phyloP scores from a whole-genome alignment of 441 rosid genomes.

The Populus trichocarpa region DNA sequence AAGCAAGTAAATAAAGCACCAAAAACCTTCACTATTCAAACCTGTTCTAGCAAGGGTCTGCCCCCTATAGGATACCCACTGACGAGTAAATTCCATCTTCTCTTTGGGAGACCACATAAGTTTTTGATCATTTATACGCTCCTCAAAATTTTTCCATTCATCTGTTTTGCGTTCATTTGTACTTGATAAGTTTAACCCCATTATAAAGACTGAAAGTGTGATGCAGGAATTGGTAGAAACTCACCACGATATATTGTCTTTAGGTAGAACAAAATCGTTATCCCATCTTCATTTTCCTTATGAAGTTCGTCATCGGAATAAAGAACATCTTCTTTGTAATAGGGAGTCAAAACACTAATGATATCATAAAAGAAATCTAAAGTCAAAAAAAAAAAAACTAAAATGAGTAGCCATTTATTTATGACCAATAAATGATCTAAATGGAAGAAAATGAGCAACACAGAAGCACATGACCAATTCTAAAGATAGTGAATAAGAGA shows the following conservation, averaged over 20 bases:
- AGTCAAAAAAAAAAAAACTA: constrained; percentile 3
- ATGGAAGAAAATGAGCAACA: neutral
- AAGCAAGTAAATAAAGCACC: constrained; percentile 16
- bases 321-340: constrained; percentile 86
- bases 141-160: constrained; percentile 82
- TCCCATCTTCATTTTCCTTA: constrained; percentile 93
- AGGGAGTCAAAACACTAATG: constrained; percentile 93
- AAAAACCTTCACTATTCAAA: constrained; percentile 14
- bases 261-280: constrained; percentile 76
- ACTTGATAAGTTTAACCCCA: constrained; percentile 14
- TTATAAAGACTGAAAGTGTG: constrained; percentile 11
- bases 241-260: constrained; percentile 93
- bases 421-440: neutral
- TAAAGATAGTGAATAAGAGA: constrained; percentile 1
- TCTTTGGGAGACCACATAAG: constrained; percentile 21
- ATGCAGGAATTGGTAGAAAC: constrained; percentile 13
- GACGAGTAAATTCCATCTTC: constrained; percentile 43
- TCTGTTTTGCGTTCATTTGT: constrained; percentile 45
- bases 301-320: constrained; percentile 85
- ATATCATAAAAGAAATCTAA: constrained; percentile 14
- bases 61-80: constrained; percentile 93
- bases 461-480: constrained; percentile 4
- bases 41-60: constrained; percentile 99
- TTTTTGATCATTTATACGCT: constrained; percentile 47
- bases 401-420: neutral